Conservation (phyloP, 805 yeast species). For the Kluyveromyces aestuarii region DNA sequence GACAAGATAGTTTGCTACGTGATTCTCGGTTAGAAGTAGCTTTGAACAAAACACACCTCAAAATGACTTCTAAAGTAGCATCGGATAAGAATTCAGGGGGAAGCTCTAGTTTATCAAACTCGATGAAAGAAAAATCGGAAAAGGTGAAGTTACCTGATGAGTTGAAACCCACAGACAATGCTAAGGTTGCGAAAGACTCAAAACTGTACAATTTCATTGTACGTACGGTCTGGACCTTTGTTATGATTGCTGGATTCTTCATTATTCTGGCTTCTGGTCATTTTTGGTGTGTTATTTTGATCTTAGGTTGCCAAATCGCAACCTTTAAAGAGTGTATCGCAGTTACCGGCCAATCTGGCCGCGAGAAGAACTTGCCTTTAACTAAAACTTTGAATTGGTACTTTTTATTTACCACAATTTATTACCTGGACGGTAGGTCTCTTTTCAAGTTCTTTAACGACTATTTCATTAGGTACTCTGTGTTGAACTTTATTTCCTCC, state of each 20-base stretch:
- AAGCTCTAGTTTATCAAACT: not conserved
- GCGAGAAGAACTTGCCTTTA: slow-evolving; percentile 74
- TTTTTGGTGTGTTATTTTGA: slow-evolving; percentile 63
- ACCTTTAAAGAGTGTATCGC: slow-evolving; percentile 89
- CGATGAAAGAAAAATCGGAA: not conserved
- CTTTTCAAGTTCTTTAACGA: slow-evolving; percentile 57
- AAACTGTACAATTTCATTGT: slow-evolving; percentile 46
- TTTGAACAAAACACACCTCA: not conserved
- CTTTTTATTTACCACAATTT: slow-evolving; percentile 76
- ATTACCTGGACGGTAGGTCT: slow-evolving; percentile 82
- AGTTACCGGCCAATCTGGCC: slow-evolving; percentile 70
- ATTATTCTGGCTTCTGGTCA: slow-evolving; percentile 75
- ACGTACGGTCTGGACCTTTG: slow-evolving; percentile 87
- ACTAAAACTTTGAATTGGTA: slow-evolving; percentile 89
- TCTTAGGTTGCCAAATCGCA: slow-evolving; percentile 64
- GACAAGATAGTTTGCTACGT: not conserved
- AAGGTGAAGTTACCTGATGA: not conserved
- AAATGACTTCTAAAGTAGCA: not conserved
- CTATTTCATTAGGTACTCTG: slow-evolving; percentile 28
- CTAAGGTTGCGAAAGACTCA: slow-evolving; percentile 2
- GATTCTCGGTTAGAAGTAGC: not conserved
- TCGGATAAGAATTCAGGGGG: not conserved
- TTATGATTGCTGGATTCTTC: slow-evolving; percentile 75
- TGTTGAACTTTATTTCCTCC: slow-evolving; percentile 48
- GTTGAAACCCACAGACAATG: not conserved